These are phyloP conservation scores for Amanita rimosa DNA, from an alignment of 768 basidiomycete genomes.

Conservation along the genomic window DNA sequence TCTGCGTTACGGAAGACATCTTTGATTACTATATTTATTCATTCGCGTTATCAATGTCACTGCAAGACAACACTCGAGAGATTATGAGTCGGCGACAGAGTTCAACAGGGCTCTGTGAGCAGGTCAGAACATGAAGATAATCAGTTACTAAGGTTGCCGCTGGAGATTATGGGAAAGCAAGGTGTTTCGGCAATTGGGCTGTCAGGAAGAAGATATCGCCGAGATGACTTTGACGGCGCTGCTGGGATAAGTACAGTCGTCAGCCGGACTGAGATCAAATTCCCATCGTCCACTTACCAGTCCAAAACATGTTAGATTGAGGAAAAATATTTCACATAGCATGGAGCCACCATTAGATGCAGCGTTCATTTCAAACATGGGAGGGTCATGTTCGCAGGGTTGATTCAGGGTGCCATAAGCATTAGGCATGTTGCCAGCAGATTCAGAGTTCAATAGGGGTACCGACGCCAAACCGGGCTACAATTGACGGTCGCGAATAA, in stretches of 20 bases:
- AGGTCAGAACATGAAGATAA: constrained; percentile 60
- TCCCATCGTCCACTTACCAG: constrained; percentile 18
- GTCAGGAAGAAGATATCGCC: constrained; percentile 19
- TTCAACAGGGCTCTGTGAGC: constrained; percentile 63
- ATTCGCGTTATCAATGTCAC: neutral
- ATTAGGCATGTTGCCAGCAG: constrained; percentile 47
- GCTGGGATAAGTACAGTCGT: constrained; percentile 12
- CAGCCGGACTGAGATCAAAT: neutral
- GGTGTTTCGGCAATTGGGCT: constrained; percentile 63
- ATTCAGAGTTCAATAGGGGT: constrained; percentile 28
- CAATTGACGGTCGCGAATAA: no score
- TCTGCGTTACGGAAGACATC: constrained; percentile 37
- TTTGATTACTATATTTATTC: constrained; percentile 33
- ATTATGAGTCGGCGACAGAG: constrained; percentile 50
- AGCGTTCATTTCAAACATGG: constrained; percentile 27
- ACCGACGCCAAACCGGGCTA: no score
- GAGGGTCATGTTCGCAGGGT: constrained; percentile 27
- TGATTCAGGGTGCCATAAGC: constrained; percentile 42
- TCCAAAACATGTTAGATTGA: constrained; percentile 30
- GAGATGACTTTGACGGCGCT: constrained; percentile 25
- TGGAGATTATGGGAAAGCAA: constrained; percentile 56
- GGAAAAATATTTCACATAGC: constrained; percentile 24
- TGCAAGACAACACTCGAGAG: no score
- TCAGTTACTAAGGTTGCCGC: constrained; percentile 25
- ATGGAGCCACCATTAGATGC: constrained; percentile 60